Base-by-base conservation (phyloP, 495 filamentous ascomycete genomes). In the Talaromyces liani region DNA sequence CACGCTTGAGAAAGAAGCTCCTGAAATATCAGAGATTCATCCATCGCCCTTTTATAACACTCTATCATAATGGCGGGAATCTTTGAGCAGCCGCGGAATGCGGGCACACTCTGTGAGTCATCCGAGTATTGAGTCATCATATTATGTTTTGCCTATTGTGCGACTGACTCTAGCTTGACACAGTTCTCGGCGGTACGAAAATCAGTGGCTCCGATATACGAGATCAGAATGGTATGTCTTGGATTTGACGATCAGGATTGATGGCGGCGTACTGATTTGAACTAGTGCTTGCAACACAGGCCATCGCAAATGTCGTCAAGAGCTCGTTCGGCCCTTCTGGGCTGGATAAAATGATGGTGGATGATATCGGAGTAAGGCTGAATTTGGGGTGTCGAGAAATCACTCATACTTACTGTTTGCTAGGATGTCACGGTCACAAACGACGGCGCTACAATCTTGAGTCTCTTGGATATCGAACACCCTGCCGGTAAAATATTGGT, bases 261-360 rank as follows among this genome's bases (percentile, higher is more conserved):
- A 16, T 27, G 22, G 76, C 51, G 20, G 24, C 69, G 68, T 64
- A 65, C 58, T 59, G 41, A 63, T 49, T 61, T 51, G 10, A 33
- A 65, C 36, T 69, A 96, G 94, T 98, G 39, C 86, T 92, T 64
- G 94, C 94, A 60, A 98, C 94, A 51, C 91, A 96, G 75, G 92
- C 93, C 54, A 97, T 99, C 73, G 89, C 94, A 74, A 98, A 97
- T 88, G 91, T 97, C 60, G 92, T 99, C 73, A 97, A 96, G 80
- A 96, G 89, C 78, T 99, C 94, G 14, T 99, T 98, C 74, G 94
- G 94, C 47, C 94, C 94, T 63, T 96, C 91, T 64, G 94, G 94
- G 36, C 80, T 99, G 67, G 94, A 99, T 72, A 99, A 99, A 85
- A 98, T 99, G 95, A 98, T 99, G 95, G 95, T 99, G 71, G 94